Base-by-base conservation (phyloP, 768 basidiomycete genomes). In the Xerocomus brunneocitrinus region DNA sequence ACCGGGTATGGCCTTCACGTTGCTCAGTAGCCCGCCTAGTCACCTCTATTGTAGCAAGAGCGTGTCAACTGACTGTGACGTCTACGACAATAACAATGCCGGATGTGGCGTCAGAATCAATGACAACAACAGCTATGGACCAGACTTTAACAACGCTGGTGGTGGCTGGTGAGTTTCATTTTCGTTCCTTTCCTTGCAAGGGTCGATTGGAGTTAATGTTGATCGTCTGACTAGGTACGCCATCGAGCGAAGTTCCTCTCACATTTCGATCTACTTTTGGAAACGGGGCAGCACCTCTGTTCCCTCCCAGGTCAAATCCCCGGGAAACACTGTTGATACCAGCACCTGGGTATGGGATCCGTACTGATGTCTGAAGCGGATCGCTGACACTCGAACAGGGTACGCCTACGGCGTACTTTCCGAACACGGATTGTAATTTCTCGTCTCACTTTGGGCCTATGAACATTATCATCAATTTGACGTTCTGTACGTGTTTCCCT, bases 231-330 rank as follows among this genome's bases (percentile, higher is more conserved):
- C 12, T 34, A 65, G 72, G 70, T 77, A 74, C 54, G 76, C 69
- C 1, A 31, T 72, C 25, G 67, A 72, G 47, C 60, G 69, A 25
- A 64, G 57, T 13, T 41, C 58, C 8, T 58, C 48, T 19, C 65
- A 66, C 43, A 67, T 77, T 27, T 66, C 69, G 30, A 56, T 74
- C 31, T 77, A 68, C 62, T 75, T 73, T 55, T 76, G 76, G 74
- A 71, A 69, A 30, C 62, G 76, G 27, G 62, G 66, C n/a, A 66
- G 66, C 43, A 19, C 65, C 1, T 58, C 57, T n/a, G 67, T 76
- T n/a, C 76, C 76, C 10, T 52, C 54, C 4, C 60, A 71, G 36
- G 67, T 78, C 32, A 54, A 16, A 41, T 43, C 51, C 45, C 66
- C 63, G 7, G 59, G 61, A 2, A 40, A 45, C 6, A 61, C 47